phyloP scores from a whole-genome alignment of 768 basidiomycete genomes.

The Collybia sordida region DNA sequence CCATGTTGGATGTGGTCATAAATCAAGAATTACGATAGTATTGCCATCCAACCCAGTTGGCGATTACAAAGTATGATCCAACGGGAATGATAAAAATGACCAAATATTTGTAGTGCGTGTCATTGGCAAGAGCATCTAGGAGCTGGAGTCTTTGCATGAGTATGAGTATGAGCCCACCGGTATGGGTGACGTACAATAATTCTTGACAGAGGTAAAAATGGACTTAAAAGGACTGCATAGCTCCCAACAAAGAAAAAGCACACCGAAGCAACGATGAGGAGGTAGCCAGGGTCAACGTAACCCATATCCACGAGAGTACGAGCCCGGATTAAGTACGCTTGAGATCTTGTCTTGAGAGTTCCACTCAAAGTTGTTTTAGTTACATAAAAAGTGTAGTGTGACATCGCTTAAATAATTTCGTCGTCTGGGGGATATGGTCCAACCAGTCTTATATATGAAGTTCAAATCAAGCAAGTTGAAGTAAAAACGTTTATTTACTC shows the following conservation, averaged over 20 bases:
- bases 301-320: no score
- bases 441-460: no score
- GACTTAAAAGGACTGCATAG: constrained; percentile 66
- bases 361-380: no score
- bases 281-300: constrained; percentile 37
- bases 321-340: no score
- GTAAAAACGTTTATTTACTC: constrained; percentile 22
- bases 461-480: no score
- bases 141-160: constrained; percentile 37
- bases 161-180: neutral
- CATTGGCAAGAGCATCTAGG: constrained; percentile 61
- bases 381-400: no score
- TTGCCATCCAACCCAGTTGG: constrained; percentile 99
- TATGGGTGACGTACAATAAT: constrained; percentile 42
- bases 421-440: constrained; percentile 34
- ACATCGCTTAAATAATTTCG: neutral
- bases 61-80: constrained; percentile 87
- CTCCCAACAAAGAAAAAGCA: constrained; percentile 56
- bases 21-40: constrained; percentile 87
- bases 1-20: no score
- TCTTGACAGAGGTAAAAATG: constrained; percentile 55
- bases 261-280: constrained; percentile 43
- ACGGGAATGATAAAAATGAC: constrained; percentile 76
- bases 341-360: no score
- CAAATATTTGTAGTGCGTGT: constrained; percentile 93